Conservation (phyloP, 192 early-diverging fungal species). For the Obelidium mucronatum region DNA sequence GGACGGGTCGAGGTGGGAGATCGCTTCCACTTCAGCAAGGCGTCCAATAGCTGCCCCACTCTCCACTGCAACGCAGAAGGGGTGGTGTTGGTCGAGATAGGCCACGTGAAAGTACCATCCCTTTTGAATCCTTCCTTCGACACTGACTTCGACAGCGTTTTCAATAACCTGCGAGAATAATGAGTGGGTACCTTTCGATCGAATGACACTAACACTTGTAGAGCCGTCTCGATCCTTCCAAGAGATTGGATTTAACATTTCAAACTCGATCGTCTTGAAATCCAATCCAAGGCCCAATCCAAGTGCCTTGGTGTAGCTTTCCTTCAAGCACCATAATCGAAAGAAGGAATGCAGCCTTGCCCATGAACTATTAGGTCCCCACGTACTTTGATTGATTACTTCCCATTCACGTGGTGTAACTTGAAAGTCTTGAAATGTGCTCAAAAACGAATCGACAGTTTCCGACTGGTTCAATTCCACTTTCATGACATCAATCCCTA, state of each 20-base stretch:
- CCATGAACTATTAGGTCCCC: background rate
- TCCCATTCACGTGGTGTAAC: constrained; percentile 16
- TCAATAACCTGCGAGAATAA: background rate
- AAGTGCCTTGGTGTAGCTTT: constrained; percentile 22
- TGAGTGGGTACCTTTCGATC: background rate
- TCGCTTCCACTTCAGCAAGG: background rate
- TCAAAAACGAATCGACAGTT: constrained; percentile 12
- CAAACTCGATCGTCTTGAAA: constrained; percentile 23
- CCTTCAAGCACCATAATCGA: constrained; percentile 32
- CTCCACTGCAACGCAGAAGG: constrained; percentile 21
- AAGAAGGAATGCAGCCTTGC: constrained; percentile 24
- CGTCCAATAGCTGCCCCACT: no score
- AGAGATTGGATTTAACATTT: background rate
- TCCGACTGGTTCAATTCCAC: background rate
- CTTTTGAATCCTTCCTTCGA: constrained; percentile 2
- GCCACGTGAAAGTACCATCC: constrained; percentile 30
- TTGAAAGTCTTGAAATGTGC: background rate
- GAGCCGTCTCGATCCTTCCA: constrained; percentile 14
- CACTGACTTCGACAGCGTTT: background rate
- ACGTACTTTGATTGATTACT: background rate
- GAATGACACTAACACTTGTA: background rate
- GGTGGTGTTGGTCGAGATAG: constrained; percentile 23
- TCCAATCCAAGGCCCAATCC: constrained; percentile 28
- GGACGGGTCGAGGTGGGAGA: no score
- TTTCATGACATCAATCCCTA: constrained; percentile 24